Percentiles rank a stretch among this genome's conserved stretches.
phyloP scores from a whole-genome alignment of 2,329 filamentous ascomycete species.

The Colletotrichum melonis region DNA sequence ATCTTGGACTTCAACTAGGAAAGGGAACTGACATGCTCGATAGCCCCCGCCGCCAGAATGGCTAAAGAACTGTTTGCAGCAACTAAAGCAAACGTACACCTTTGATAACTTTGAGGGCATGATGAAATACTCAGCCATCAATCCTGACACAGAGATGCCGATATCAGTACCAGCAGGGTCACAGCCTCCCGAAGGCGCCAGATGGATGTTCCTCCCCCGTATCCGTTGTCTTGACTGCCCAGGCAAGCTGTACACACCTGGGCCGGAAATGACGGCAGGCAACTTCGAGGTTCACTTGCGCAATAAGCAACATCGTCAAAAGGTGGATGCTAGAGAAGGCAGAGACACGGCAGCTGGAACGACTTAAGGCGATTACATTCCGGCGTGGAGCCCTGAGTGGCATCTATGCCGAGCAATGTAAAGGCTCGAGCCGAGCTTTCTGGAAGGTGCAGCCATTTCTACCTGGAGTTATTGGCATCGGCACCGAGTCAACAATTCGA shows the following conservation, averaged over 20 bases:
- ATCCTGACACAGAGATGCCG: constrained; percentile 75
- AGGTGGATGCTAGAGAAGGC: constrained; percentile 59
- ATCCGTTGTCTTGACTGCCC: constrained; percentile 94
- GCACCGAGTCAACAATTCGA: neutral
- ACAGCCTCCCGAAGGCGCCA: constrained; percentile 71
- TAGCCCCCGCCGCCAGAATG: constrained; percentile 89
- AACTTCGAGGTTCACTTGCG: constrained; percentile 95
- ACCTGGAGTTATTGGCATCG: neutral
- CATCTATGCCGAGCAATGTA: neutral
- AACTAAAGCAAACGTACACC: constrained; percentile 78
- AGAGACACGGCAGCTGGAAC: constrained; percentile 36
- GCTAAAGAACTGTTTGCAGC: constrained; percentile 80
- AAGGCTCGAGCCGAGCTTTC: neutral
- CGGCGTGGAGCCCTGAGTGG: neutral
- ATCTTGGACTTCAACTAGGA: neutral
- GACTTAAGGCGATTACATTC: neutral
- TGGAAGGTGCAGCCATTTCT: neutral
- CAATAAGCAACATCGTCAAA: constrained; percentile 83
- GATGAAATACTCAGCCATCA: constrained; percentile 90
- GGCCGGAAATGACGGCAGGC: constrained; percentile 83
- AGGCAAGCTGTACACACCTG: constrained; percentile 92
- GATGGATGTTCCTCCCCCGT: constrained; percentile 86
- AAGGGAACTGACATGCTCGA: constrained; percentile 24
- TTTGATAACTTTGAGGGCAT: constrained; percentile 87
- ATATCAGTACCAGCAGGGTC: constrained; percentile 63